Evolutionary conservation across 169 alveolate genomes (phyloP), one percentile per base, ranked within the genome.

Genomic region (Cryptosporidium ubiquitum): DNA sequence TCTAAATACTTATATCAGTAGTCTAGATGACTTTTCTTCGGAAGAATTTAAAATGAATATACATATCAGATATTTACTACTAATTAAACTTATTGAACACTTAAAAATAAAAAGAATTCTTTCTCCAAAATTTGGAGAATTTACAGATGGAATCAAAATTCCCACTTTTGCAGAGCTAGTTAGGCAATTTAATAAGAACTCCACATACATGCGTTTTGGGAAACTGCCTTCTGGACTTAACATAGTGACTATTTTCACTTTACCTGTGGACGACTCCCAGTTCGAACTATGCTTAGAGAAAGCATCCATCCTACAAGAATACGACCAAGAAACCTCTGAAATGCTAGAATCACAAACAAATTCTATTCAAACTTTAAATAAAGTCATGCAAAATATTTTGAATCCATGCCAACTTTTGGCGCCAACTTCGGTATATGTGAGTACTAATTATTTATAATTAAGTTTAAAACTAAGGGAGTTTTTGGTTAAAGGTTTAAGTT

Each of bases 71-170:
- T 73, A 55, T 40, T 23, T 73, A 58, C 33, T 73, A 20, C 35
- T 73, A 2, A 37, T 73, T 18, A 73, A 55, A 40, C 68, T 73
- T 10, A 40, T 73, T 9, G 85, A 73, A 31, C 35, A 73, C 31
- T 35, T 73, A 5, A 52, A 58, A 23, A 10, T 73, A 39, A 73
- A 73, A 55, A 73, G 85, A 18, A 51, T 51, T 37, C 10, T 73
- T n/a, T 29, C 69, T 4, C 70, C 71, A 3, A 52, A 23, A 16
- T 55, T 58, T 40, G 35, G 51, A 18, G 55, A 73, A n/a, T 35
- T 3, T 18, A 10, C 29, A 5, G 31, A 10, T 14, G 39, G 23
- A 20, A 5, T 12, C 55, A 4, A 57, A n/a, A 10, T 73, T n/a
- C 31, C 58, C 2, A 33, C 23, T 26, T 16, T 51, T 31, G 0